Conservation (phyloP, 257 asterid species). For the Solanum infundibuliforme region DNA sequence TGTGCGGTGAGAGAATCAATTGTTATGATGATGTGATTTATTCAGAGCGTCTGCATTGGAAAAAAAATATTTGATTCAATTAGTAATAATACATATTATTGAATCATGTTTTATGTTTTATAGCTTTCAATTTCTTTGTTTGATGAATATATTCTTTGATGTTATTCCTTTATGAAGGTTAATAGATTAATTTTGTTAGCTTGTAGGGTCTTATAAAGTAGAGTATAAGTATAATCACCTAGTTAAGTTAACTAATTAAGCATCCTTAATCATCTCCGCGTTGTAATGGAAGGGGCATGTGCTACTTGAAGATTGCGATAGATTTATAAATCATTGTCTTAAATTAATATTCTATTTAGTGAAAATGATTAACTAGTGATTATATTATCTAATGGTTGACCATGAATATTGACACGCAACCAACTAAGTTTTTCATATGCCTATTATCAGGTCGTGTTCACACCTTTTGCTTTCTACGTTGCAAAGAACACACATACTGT, state of each 20-base stretch:
- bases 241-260: not conserved
- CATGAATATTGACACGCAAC: not conserved
- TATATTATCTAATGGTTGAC: not conserved
- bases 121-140: not conserved
- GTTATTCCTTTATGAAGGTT: not conserved
- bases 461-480: not conserved
- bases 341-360: not conserved
- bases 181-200: not conserved
- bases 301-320: not conserved
- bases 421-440: not conserved
- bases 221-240: not conserved
- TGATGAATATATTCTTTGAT: not conserved
- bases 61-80: too few relatives aligned
- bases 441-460: not conserved
- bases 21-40: too few relatives aligned
- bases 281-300: not conserved
- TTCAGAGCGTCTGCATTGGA: too few relatives aligned
- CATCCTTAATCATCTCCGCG: constrained; percentile 1
- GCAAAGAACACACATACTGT: not conserved
- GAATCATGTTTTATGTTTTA: not conserved
- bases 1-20: too few relatives aligned
- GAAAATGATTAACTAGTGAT: not conserved
- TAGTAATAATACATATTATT: too few relatives aligned
- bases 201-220: not conserved
- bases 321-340: not conserved